These are phyloP conservation scores for Echinosophora koreensis DNA, from an alignment of 306 rosid genomes.

Conservation along the genomic window DNA sequence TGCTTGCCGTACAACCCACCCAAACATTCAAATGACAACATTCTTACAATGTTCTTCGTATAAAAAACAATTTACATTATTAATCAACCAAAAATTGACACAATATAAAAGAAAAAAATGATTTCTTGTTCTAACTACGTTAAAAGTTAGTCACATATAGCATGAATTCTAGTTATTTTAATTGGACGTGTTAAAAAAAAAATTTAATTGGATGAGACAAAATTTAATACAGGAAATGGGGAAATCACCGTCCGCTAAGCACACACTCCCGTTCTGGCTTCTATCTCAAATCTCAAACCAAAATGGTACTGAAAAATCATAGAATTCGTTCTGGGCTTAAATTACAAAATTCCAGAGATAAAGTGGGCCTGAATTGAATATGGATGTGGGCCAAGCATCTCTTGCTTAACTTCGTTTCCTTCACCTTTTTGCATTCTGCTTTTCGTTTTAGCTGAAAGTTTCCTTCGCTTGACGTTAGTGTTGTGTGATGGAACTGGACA, in stretches of 20 bases:
- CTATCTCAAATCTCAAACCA: neutral
- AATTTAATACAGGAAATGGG: too few species aligned
- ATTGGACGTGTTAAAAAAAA: too few species aligned
- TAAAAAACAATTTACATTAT: too few species aligned
- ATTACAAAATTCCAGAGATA: neutral
- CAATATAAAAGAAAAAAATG: too few species aligned
- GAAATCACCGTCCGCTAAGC: too few species aligned
- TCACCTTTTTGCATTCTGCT: neutral
- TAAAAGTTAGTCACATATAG: too few species aligned
- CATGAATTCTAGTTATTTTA: too few species aligned
- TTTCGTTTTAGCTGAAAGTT: neutral
- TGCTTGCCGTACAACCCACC: neutral
- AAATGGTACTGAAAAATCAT: neutral
- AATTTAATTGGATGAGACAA: too few species aligned
- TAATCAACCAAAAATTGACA: too few species aligned
- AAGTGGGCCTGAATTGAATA: slow-evolving; percentile 1
- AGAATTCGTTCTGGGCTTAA: neutral
- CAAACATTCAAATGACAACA: neutral
- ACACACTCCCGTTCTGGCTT: too few species aligned
- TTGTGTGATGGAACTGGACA: neutral
- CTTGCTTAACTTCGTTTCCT: neutral
- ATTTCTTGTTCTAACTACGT: too few species aligned
- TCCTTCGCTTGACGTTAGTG: neutral
- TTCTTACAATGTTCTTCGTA: too few species aligned
- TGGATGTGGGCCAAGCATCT: neutral